These are phyloP conservation scores for Neopestalotiopsis sp. DNA, from an alignment of 2,329 filamentous ascomycete species.

Conservation along the genomic window DNA sequence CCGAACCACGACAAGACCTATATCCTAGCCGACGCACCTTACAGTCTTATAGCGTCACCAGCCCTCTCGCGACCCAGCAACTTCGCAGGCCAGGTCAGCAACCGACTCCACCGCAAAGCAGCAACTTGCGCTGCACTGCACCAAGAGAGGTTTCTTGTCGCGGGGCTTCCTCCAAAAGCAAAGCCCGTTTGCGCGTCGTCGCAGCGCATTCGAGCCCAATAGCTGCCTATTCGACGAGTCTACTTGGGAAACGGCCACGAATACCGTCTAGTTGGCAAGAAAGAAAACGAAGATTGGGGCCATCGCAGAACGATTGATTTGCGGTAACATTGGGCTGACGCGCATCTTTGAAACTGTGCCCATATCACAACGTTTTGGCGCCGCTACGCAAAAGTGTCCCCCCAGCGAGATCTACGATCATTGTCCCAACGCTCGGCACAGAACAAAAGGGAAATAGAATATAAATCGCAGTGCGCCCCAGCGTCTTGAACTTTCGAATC, in stretches of 20 bases:
- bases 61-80: neutral
- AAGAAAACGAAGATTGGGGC: neutral
- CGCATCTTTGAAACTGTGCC: neutral
- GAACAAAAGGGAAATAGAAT: neutral
- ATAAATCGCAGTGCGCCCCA: neutral
- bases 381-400: neutral
- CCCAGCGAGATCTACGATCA: neutral
- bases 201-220: conserved; percentile 15
- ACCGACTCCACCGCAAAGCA: conserved; percentile 8
- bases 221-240: neutral
- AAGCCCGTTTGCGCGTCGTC: neutral
- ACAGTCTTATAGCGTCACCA: neutral
- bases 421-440: neutral
- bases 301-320: neutral
- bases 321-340: neutral
- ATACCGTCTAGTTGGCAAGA: neutral
- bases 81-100: conserved; percentile 7
- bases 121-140: neutral
- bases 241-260: neutral
- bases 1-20: neutral
- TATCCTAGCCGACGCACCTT: neutral
- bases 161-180: neutral
- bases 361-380: neutral
- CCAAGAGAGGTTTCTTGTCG: neutral
- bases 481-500: neutral